phyloP scores from a whole-genome alignment of 805 yeast genomes.

The Candida gorgasii region DNA sequence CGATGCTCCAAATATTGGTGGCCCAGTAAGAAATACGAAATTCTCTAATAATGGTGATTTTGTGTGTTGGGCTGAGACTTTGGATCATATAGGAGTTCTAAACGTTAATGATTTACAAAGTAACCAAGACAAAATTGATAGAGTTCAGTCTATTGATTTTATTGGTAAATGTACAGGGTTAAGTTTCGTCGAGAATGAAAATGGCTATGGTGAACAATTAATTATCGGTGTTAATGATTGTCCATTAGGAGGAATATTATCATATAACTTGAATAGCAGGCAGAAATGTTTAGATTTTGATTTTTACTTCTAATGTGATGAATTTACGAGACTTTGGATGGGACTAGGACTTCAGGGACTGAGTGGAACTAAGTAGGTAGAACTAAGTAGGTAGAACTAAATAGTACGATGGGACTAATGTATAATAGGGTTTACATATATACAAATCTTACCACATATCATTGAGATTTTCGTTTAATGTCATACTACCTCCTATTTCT shows the following conservation, averaged over 20 bases:
- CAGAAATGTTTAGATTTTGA: slow-evolving; percentile 43
- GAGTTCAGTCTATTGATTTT: slow-evolving; percentile 51
- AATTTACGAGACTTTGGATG: too few species aligned
- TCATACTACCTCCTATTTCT: slow-evolving; percentile 40
- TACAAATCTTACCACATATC: slow-evolving; percentile 40
- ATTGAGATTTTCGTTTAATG: slow-evolving; percentile 37
- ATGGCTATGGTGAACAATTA: slow-evolving; percentile 47
- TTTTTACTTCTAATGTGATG: slow-evolving; percentile 28
- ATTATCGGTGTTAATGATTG: slow-evolving; percentile 57
- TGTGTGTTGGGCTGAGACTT: slow-evolving; percentile 57
- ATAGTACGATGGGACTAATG: slow-evolving; percentile 6
- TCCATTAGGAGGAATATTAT: slow-evolving; percentile 58
- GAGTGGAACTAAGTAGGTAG: too few species aligned
- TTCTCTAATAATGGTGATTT: slow-evolving; percentile 48
- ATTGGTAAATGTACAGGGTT: slow-evolving; percentile 63
- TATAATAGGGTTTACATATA: neutral
- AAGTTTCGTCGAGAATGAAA: slow-evolving; percentile 44
- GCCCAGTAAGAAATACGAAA: slow-evolving; percentile 54
- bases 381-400: neutral
- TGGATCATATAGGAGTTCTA: slow-evolving; percentile 57
- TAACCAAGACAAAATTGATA: slow-evolving; percentile 12
- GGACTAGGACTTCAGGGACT: too few species aligned
- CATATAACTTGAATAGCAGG: slow-evolving; percentile 41
- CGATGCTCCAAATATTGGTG: slow-evolving; percentile 24
- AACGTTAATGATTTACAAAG: slow-evolving; percentile 32